These are phyloP conservation scores for Metarhizium album DNA, from an alignment of 2,329 filamentous ascomycete genomes.

Conservation along the genomic window DNA sequence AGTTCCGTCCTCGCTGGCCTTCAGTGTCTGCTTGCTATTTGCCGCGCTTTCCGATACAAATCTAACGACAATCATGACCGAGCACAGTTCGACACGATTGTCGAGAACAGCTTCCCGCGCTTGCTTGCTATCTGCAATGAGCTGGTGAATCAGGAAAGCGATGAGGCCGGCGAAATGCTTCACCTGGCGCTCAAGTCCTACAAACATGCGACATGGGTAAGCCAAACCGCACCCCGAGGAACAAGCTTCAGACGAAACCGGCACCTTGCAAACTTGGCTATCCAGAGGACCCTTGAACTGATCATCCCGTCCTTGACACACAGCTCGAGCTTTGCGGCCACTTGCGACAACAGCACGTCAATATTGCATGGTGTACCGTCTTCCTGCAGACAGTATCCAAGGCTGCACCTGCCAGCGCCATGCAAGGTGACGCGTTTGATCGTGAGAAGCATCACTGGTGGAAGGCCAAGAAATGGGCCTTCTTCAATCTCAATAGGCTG, in stretches of 20 bases:
- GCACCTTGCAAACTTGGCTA: not conserved
- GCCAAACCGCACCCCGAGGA: not conserved
- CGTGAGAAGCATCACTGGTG: conserved; percentile 95
- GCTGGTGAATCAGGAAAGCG: conserved; percentile 78
- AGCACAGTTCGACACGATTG: conserved; percentile 86
- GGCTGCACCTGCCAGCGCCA: conserved; percentile 63
- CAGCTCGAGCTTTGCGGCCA: conserved; percentile 78
- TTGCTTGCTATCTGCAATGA: conserved; percentile 79
- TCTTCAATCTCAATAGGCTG: conserved; percentile 91
- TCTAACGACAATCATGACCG: conserved; percentile 62
- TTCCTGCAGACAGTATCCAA: conserved; percentile 89
- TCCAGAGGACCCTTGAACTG: not conserved
- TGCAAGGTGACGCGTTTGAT: conserved; percentile 76
- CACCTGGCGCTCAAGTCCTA: conserved; percentile 92
- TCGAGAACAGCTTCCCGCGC: conserved; percentile 81
- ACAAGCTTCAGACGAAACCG: not conserved
- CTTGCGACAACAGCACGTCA: conserved; percentile 69
- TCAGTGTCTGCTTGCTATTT: conserved; percentile 89
- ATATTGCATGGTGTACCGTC: conserved; percentile 91
- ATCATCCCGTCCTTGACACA: not conserved
- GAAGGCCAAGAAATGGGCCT: conserved; percentile 99
- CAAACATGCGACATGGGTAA: conserved; percentile 93
- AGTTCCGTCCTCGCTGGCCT: conserved; percentile 83
- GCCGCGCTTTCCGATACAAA: conserved; percentile 93
- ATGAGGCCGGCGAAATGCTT: conserved; percentile 95